These are phyloP conservation scores for Xylaria bambusicola DNA, from an alignment of 495 filamentous ascomycete genomes.

Conservation along the genomic window DNA sequence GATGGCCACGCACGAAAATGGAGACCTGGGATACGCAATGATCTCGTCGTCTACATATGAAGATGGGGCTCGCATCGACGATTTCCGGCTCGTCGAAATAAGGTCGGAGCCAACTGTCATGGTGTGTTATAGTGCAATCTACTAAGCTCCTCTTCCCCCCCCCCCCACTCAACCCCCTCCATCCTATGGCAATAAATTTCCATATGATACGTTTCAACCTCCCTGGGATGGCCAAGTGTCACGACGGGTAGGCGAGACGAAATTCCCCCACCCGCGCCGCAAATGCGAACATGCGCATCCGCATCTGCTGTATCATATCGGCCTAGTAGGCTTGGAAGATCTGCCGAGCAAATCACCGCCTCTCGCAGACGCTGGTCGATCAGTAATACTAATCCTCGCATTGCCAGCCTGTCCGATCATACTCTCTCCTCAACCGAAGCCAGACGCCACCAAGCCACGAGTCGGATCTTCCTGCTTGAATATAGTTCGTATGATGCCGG, in stretches of 20 bases:
- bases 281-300: background rate
- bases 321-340: background rate
- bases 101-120: background rate
- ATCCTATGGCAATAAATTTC: background rate
- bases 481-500: no score
- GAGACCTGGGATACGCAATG: conserved; percentile 10
- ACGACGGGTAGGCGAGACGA: background rate
- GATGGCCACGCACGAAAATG: conserved; percentile 10
- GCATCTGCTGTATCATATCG: no score
- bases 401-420: no score
- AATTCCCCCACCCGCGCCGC: background rate
- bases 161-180: background rate
- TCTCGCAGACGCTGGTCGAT: background rate
- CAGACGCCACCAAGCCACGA: background rate
- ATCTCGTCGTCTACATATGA: no score
- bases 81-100: background rate
- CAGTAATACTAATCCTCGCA: conserved; percentile 5
- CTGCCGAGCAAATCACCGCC: conserved; percentile 11
- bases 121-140: no score
- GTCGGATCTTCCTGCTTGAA: background rate
- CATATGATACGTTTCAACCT: conserved; percentile 5
- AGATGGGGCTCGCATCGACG: background rate
- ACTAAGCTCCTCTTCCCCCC: background rate
- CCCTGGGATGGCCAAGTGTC: background rate
- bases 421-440: conserved; percentile 4